phyloP scores from a whole-genome alignment of 495 filamentous ascomycete species.

The Xylaria longipes region DNA sequence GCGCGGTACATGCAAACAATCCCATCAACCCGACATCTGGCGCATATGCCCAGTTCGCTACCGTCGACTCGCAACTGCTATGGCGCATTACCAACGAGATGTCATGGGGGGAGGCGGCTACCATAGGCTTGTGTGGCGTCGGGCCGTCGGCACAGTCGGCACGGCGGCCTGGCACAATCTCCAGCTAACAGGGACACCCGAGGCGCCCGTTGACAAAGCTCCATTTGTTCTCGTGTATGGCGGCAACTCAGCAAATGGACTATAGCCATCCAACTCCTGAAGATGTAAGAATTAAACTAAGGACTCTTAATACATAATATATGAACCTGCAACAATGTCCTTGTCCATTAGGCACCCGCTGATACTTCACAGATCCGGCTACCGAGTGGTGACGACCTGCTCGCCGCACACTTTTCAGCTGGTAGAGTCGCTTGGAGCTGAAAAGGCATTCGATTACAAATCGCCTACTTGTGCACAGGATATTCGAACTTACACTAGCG shows the following conservation, averaged over 20 bases:
- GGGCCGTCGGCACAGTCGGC: not conserved
- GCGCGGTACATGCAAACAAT: not conserved
- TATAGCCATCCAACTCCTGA: not conserved
- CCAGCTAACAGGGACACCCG: not conserved
- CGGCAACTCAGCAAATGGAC: not conserved
- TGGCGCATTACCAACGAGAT: not conserved
- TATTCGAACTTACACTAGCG: not conserved
- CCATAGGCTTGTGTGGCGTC: not conserved
- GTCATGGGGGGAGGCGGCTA: not conserved
- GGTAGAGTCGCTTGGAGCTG: not conserved
- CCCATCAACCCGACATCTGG: not conserved
- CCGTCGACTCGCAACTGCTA: not conserved
- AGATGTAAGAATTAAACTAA: not conserved
- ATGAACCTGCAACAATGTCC: not conserved
- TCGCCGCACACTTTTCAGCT: not conserved
- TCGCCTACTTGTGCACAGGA: not conserved
- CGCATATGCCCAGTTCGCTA: no score
- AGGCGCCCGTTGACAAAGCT: not conserved
- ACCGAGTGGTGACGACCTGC: not conserved
- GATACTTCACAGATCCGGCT: not conserved
- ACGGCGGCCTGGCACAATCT: not conserved
- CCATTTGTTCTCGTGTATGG: not conserved
- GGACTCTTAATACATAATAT: not conserved
- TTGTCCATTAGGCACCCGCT: not conserved
- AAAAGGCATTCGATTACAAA: not conserved